phyloP scores from a whole-genome alignment of 768 basidiomycete species.

The Tulasnella sp. region DNA sequence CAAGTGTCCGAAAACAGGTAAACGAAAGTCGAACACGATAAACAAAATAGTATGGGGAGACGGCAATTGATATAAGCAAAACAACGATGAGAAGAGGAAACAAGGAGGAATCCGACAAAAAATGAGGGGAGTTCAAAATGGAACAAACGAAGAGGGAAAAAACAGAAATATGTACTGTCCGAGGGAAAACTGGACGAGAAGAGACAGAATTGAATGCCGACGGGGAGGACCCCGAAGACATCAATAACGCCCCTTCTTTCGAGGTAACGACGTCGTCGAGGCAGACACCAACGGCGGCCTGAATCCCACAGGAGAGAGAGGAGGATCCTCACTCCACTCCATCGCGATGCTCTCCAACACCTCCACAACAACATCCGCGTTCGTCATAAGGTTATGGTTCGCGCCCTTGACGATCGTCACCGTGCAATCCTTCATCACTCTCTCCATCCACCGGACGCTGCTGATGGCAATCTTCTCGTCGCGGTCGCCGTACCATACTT shows the following conservation, averaged over 20 bases:
- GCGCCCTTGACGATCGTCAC: slow-evolving; percentile 83
- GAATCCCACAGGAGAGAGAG: neutral
- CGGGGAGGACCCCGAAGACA: neutral
- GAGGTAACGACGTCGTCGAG: slow-evolving; percentile 14
- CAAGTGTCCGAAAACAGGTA: neutral
- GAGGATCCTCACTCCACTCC: slow-evolving; percentile 24
- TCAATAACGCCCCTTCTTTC: slow-evolving; percentile 14
- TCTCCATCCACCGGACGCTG: slow-evolving; percentile 90
- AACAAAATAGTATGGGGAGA: neutral
- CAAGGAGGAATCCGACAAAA: neutral
- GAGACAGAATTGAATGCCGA: neutral
- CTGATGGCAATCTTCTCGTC: slow-evolving; percentile 93
- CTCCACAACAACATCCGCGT: slow-evolving; percentile 79
- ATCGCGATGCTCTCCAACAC: slow-evolving; percentile 54
- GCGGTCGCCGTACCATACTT: slow-evolving; percentile 88
- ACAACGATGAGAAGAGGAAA: neutral
- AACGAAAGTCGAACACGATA: neutral
- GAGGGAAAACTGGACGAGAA: neutral
- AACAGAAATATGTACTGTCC: neutral
- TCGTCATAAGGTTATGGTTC: slow-evolving; percentile 92
- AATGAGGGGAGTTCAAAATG: neutral
- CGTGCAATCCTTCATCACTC: slow-evolving; percentile 70
- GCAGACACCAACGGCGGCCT: neutral
- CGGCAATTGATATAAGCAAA: neutral
- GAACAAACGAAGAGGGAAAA: neutral